Percentiles rank a stretch among this genome's conserved stretches.
Conservation (phyloP, 768 basidiomycete species). For the Lactarius trivialis region DNA sequence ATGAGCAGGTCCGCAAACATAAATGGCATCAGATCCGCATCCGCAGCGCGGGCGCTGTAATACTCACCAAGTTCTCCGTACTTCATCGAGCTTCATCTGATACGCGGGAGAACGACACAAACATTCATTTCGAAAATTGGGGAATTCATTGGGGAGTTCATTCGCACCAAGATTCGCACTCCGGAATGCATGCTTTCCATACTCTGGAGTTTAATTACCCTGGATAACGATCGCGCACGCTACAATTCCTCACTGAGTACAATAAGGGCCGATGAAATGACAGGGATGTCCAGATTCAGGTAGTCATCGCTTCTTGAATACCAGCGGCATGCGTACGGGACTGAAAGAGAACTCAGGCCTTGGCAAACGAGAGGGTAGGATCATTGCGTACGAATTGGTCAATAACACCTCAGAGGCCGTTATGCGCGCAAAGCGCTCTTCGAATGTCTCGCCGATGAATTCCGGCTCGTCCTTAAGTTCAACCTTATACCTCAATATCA, state of each 20-base stretch:
- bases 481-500: slow-evolving; percentile 41
- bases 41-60: too few relatives aligned
- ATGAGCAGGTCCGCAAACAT: too few relatives aligned
- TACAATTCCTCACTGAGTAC: background rate
- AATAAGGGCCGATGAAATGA: background rate
- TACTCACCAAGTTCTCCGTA: too few relatives aligned
- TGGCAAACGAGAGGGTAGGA: background rate
- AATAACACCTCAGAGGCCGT: background rate
- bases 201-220: too few relatives aligned
- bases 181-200: too few relatives aligned
- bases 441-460: slow-evolving; percentile 40
- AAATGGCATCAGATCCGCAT: too few relatives aligned
- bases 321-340: slow-evolving; percentile 19
- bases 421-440: slow-evolving; percentile 34
- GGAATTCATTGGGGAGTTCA: too few relatives aligned
- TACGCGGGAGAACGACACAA: too few relatives aligned
- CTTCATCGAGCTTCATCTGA: too few relatives aligned
- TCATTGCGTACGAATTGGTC: background rate
- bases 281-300: background rate
- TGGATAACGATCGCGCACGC: background rate
- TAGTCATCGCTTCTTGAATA: slow-evolving; percentile 19
- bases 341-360: background rate
- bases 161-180: too few relatives aligned
- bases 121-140: too few relatives aligned
- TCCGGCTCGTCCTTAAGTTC: slow-evolving; percentile 44